Evolutionary conservation across 1,284 basidiomycete species (phyloP), one percentile per base, ranked within the genome.

Genomic region (Trametes polyzona): DNA sequence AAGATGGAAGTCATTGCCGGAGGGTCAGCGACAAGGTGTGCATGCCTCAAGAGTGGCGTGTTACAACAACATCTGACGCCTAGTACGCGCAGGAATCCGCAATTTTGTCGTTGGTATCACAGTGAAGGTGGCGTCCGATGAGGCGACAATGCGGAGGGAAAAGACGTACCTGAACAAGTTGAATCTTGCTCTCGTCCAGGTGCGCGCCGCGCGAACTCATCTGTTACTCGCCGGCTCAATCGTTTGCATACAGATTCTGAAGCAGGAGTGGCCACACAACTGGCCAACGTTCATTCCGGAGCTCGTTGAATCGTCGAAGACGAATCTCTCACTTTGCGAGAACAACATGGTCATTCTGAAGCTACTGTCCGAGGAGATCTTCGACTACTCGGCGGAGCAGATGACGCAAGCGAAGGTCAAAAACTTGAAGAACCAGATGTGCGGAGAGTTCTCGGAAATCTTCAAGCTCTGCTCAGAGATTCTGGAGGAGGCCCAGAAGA

Each of bases 291-390:
- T 99, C 79, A 98, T 99, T 70, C 90, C 95, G 8, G 97, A 99
- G 72, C 93, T 99, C 55, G 95, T 99, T 58, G 90, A 96, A 62
- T 98, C 96, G 8, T 98, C 96, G 52, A 96, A 96, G 74, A 94
- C 94, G 39, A 98, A 96, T 71, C 84, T 99, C 35, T 91, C 94
- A 1, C 85, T 99, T 27, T 99, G 97, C 82, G 97, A 99, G 76
- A 99, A 99, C 83, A 99, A 99, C 80, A 99, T 99, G 97, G 86
- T 95, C 73, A 99, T 99, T 72, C 82, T 99, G 64, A 94, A 95
- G 72, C 82, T 99, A n/a, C 82, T 99, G 16, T 98, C 95, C 0
- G 97, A 99, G 72, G 97, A 99, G 74, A 95, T 99, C 63, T 99
- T 99, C 71, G 97, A 99, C 76, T 99, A 92, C 76, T 98, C 96